These are phyloP conservation scores for Candida sithepensis DNA, from an alignment of 805 yeast genomes.

Conservation along the genomic window DNA sequence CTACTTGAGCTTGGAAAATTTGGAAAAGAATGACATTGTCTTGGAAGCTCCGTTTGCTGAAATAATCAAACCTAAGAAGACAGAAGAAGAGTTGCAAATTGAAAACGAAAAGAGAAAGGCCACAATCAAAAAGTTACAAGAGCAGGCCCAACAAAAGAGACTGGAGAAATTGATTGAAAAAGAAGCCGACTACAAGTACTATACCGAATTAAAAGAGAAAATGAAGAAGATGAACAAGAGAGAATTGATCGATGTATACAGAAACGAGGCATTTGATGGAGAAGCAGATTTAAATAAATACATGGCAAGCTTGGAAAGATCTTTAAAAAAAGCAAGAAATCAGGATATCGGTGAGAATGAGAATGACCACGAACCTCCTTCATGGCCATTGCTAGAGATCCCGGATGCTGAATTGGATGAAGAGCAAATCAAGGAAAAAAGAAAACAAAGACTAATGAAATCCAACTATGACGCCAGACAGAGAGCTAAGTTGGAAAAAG, in stretches of 20 bases:
- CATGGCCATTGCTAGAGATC: constrained; percentile 70
- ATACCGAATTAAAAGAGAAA: constrained; percentile 51
- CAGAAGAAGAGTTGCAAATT: constrained; percentile 74
- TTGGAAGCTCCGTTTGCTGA: constrained; percentile 79
- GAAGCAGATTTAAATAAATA: constrained; percentile 69
- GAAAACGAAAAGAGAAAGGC: constrained; percentile 81
- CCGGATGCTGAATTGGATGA: constrained; percentile 82
- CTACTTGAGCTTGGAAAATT: constrained; percentile 55
- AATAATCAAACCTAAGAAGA: constrained; percentile 62
- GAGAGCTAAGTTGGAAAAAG: constrained; percentile 76
- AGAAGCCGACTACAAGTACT: constrained; percentile 76
- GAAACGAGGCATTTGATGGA: constrained; percentile 75
- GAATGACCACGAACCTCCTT: constrained; percentile 42
- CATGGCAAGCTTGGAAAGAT: constrained; percentile 57
- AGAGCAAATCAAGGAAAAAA: constrained; percentile 80
- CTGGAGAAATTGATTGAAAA: constrained; percentile 75
- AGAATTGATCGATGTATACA: constrained; percentile 51
- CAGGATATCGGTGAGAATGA: constrained; percentile 61
- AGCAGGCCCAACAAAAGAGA: constrained; percentile 84
- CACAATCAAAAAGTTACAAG: constrained; percentile 84
- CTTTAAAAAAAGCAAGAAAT: constrained; percentile 64
- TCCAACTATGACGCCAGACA: constrained; percentile 87
- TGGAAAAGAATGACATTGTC: constrained; percentile 69
- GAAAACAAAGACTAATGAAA: constrained; percentile 76
- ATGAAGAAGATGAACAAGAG: constrained; percentile 48